A percentile compares a stretch with the other conserved stretches of the same genome.
Conservation (phyloP, 306 rosid genomes). For the Lathyrus oleraceus region DNA sequence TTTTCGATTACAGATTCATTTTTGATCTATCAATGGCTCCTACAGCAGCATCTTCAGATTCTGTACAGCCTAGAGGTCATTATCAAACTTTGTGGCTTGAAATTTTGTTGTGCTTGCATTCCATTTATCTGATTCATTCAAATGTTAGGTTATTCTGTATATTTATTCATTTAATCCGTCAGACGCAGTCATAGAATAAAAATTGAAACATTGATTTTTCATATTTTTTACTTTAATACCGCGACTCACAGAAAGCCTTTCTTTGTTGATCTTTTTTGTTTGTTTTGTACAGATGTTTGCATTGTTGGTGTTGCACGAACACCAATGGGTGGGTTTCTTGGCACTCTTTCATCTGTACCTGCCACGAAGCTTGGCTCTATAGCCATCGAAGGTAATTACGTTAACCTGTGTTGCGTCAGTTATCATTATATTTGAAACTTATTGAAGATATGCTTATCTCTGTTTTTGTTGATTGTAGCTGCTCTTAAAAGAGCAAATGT, state of each 20-base stretch:
- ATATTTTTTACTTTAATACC: constrained; percentile 16
- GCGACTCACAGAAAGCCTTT: background rate
- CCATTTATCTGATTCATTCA: background rate
- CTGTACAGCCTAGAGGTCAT: constrained; percentile 77
- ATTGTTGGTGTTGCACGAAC: constrained; percentile 97
- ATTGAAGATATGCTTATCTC: background rate
- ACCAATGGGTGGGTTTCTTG: constrained; percentile 96
- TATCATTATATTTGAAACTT: constrained; percentile 6
- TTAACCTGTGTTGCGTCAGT: constrained; percentile 7
- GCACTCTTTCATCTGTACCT: constrained; percentile 74
- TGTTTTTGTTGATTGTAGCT: constrained; percentile 50
- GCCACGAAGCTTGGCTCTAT: constrained; percentile 95
- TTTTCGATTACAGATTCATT: constrained; percentile 45
- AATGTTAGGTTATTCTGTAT: background rate
- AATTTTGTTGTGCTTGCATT: background rate
- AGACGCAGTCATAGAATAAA: background rate
- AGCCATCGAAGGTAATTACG: constrained; percentile 72
- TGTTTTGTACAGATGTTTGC: constrained; percentile 77
- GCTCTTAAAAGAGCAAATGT: constrained; percentile 90
- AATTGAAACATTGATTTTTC: constrained; percentile 8
- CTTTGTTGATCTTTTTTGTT: constrained; percentile 22
- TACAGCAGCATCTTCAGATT: constrained; percentile 59
- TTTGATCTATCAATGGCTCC: constrained; percentile 62
- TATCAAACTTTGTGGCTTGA: constrained; percentile 23
- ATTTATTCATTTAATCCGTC: constrained; percentile 7